These are phyloP conservation scores for Suillus occidentalis DNA, from an alignment of 768 basidiomycete species.

Conservation along the genomic window DNA sequence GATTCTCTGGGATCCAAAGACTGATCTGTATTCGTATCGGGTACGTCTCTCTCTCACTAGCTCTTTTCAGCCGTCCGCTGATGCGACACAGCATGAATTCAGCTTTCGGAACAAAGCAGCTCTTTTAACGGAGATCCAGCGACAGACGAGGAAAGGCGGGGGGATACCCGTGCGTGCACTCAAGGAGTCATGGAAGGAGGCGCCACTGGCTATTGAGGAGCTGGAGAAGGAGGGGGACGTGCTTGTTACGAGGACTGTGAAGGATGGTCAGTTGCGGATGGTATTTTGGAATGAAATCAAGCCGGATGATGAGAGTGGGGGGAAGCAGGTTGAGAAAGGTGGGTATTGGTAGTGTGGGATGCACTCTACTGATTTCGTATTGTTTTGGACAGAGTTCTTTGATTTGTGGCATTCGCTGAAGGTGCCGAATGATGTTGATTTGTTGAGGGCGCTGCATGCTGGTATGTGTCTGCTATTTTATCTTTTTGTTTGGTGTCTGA, in stretches of 20 bases:
- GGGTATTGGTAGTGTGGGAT: constrained; percentile 15
- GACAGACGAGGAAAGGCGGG: constrained; percentile 79
- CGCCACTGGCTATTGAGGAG: constrained; percentile 80
- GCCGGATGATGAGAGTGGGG: constrained; percentile 69
- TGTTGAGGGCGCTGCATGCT: constrained; percentile 73
- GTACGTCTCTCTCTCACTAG: constrained; percentile 38
- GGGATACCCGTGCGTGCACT: constrained; percentile 82
- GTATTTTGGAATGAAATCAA: constrained; percentile 92
- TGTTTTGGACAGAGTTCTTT: constrained; percentile 62
- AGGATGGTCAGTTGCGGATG: constrained; percentile 80
- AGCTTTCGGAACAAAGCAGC: constrained; percentile 83
- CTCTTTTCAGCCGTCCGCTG: neutral
- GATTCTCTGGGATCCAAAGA: constrained; percentile 78
- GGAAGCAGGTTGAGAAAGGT: constrained; percentile 81
- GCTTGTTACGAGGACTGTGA: constrained; percentile 80
- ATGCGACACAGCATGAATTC: constrained; percentile 67
- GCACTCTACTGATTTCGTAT: constrained; percentile 10
- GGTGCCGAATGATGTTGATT: constrained; percentile 83
- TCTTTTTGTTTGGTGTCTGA: neutral
- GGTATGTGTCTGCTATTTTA: constrained; percentile 42
- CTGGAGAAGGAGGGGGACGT: constrained; percentile 89
- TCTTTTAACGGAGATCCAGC: constrained; percentile 82
- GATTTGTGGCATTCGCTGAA: constrained; percentile 85
- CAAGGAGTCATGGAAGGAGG: constrained; percentile 91
- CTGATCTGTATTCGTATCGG: constrained; percentile 84